Evolutionary conservation across 768 basidiomycete genomes (phyloP), one percentile per base, ranked within the genome.

Genomic region (Xerocomus potaroensis): DNA sequence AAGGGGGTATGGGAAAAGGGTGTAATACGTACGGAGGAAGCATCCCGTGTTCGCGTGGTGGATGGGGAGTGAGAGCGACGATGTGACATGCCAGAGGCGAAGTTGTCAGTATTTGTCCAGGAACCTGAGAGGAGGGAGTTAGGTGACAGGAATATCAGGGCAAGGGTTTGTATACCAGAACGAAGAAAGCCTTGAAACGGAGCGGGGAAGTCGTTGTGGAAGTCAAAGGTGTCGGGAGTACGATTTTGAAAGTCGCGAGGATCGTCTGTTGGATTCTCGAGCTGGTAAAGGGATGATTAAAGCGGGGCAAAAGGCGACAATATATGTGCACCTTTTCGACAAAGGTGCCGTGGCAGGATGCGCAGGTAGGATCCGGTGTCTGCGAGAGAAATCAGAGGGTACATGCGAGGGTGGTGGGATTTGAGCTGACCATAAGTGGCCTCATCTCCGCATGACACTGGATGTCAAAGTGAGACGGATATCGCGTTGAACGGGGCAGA

Each of bases 371-470:
- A 69, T 91, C 79, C 32, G 89, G 89, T 4, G 80, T 76, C 89
- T 91, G 39, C 21, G 34, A 16, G 16, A 36, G 32, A 39, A 51
- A n/a, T n/a, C n/a, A n/a, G n/a, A 51, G 55, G 45, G 22, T 49
- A 43, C 46, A 14, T 4, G 23, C 10, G 8, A 31, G 19, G 24
- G 1, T 14, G 21, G 7, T 22, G 14, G 5, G 12, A 10, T 24
- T 8, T 37, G 50, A 33, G 58, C 73, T 32, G 54, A 91, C 89
- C 86, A 87, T 90, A 37, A 92, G 69, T 1, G 91, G 90, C 43
- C 84, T 72, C 89, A 90, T 93, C 69, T 94, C 89, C 43, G 87
- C 81, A 63, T 83, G 76, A 61, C 92, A 95, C 91, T 93, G 59
- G 12, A 16, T 1, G 18, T 14, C 40, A 16, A 52, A 21, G 45